Evolutionary conservation across 805 yeast genomes (phyloP).

Genomic region (Gaillardinia entomophila): DNA sequence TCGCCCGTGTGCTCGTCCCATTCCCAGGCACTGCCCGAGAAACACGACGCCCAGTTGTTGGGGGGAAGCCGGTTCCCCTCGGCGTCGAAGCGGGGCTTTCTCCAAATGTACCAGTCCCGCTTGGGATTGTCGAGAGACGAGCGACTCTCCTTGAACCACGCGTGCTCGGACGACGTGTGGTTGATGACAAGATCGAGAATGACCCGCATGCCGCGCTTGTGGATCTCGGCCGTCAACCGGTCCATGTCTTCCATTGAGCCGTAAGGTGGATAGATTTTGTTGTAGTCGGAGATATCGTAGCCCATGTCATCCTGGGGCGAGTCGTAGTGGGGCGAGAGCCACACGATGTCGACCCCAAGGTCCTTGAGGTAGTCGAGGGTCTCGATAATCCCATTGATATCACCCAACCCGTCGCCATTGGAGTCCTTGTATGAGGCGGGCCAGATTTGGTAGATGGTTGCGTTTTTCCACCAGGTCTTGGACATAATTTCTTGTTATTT

Average conservation of each 20-base stretch:
- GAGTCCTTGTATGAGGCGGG: slow-evolving; percentile 58
- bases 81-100: slow-evolving; percentile 39
- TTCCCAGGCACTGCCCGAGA: slow-evolving; percentile 53
- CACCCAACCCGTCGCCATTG: slow-evolving; percentile 56
- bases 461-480: slow-evolving; percentile 50
- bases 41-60: slow-evolving; percentile 50
- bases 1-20: slow-evolving; percentile 50
- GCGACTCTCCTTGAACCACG: slow-evolving; percentile 54
- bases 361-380: slow-evolving; percentile 46
- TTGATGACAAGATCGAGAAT: slow-evolving; percentile 54
- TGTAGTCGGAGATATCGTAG: slow-evolving; percentile 52
- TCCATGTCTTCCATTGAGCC: slow-evolving; percentile 53
- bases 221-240: slow-evolving; percentile 39
- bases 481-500: slow-evolving; percentile 9
- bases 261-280: slow-evolving; percentile 44
- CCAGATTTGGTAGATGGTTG: slow-evolving; percentile 53
- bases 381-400: slow-evolving; percentile 49
- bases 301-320: slow-evolving; percentile 63
- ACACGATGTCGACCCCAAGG: slow-evolving; percentile 49
- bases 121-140: slow-evolving; percentile 48
- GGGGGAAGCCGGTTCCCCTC: slow-evolving; percentile 51
- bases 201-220: slow-evolving; percentile 45
- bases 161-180: slow-evolving; percentile 52
- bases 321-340: slow-evolving; percentile 55
- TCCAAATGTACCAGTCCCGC: slow-evolving; percentile 62